Base-by-base conservation (phyloP, 2,329 filamentous ascomycete species). In the Monilinia fructicola region DNA sequence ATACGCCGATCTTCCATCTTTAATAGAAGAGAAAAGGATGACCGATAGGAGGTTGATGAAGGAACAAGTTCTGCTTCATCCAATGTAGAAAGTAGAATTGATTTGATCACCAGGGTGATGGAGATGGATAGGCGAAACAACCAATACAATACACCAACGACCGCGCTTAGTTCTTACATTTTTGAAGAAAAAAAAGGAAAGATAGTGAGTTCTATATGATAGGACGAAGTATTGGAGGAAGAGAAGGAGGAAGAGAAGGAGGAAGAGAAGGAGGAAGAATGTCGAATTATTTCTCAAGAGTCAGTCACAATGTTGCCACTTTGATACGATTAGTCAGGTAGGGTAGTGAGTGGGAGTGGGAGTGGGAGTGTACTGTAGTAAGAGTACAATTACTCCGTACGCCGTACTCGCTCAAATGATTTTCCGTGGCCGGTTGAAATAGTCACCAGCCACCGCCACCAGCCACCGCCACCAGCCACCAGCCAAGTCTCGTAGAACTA, bases 1-100 rank as follows among this genome's bases (percentile, higher is more conserved):
- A 81, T 76, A 60, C 87, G 85, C 69, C 81, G 79, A 73, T 87
- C 83, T 72, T 92, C 90, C 73, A 83, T 86, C 80, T 90, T 40
- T 84, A 77, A 83, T 28, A 7, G 10, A 31, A 50, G 42, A 35
- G 83, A 11, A 50, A 50, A 26, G n/a, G 46, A 26, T 10, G 46
- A 50, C 11, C 9, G n/a, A 50, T 26, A 26, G 46, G 12, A 50
- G n/a, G n/a, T 50, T 50, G 46, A 50, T 50, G 14, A 12, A 26
- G 46, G 9, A 50, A 50, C 67, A 66, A 74, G 68, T 69, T 71
- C 65, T 71, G 69, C 67, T 69, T 61, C 21, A 60, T n/a, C n/a
- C n/a, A n/a, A n/a, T 56, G 28, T 64, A 10, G 18, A 4, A 46
- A 59, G 54, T 40, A 46, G 54, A 31, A 48, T 26, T n/a, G 42